These are phyloP conservation scores for Trichoderma semiorbis DNA, from an alignment of 2,329 filamentous ascomycete species.

Conservation along the genomic window DNA sequence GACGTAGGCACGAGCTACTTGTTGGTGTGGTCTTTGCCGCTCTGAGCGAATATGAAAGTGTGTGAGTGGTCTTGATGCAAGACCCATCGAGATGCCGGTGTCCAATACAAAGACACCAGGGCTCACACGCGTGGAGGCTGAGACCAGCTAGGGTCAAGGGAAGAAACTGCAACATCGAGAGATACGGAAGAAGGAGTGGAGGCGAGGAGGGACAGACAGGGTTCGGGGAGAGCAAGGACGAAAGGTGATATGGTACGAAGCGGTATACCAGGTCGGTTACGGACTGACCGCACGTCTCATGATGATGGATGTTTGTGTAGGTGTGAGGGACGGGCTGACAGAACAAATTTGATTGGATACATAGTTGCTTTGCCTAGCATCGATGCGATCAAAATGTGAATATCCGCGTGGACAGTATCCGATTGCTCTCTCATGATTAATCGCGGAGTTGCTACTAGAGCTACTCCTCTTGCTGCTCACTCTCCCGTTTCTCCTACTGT, in stretches of 20 bases:
- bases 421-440: not conserved
- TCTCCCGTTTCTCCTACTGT: conserved; percentile 3
- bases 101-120: conserved; percentile 9
- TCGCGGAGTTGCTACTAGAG: not conserved
- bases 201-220: not conserved
- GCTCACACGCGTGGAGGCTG: conserved; percentile 13
- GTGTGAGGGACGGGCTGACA: not conserved
- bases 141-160: conserved; percentile 14
- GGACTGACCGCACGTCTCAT: not conserved
- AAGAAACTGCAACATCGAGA: conserved; percentile 18
- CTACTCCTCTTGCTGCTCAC: not conserved
- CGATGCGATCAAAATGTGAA: not conserved
- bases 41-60: not conserved
- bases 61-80: conserved; percentile 1
- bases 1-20: conserved; percentile 1
- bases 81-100: conserved; percentile 11
- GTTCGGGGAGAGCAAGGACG: not conserved
- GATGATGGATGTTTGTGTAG: not conserved
- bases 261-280: not conserved
- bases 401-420: not conserved
- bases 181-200: conserved; percentile 9
- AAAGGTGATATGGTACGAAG: not conserved
- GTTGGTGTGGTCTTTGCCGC: not conserved
- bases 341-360: not conserved
- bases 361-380: not conserved